Conservation (phyloP, 2,329 filamentous ascomycete species). For the Fusarium sp. region DNA sequence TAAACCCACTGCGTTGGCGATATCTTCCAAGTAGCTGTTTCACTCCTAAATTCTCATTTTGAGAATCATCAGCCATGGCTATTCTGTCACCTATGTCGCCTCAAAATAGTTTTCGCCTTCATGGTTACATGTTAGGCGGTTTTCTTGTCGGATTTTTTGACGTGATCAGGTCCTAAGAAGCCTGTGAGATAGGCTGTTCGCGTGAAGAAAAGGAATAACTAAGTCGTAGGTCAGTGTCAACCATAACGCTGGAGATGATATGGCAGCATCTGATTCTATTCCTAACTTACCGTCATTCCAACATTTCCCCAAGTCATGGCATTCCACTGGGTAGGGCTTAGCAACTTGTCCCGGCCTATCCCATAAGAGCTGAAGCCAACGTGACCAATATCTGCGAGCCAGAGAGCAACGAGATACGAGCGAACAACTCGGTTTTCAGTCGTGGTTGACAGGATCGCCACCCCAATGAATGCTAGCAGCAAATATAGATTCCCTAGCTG, state of each 20-base stretch:
- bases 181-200: constrained; percentile 68
- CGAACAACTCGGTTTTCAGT: constrained; percentile 72
- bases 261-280: background rate
- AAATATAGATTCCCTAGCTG: constrained; percentile 78
- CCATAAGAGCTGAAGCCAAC: constrained; percentile 67
- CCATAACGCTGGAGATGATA: background rate
- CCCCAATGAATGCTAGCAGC: constrained; percentile 69
- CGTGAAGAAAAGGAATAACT: constrained; percentile 65
- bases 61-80: background rate
- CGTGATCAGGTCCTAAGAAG: constrained; percentile 62
- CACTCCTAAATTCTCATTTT: background rate
- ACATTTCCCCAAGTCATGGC: constrained; percentile 78
- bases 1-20: background rate
- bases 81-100: background rate
- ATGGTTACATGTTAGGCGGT: constrained; percentile 14
- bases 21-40: background rate
- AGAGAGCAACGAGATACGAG: constrained; percentile 72
- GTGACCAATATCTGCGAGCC: constrained; percentile 74
- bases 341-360: constrained; percentile 64
- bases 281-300: constrained; percentile 65
- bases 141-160: constrained; percentile 41
- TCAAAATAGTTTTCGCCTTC: background rate
- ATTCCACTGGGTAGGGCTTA: constrained; percentile 70
- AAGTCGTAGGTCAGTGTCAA: background rate
- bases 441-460: constrained; percentile 71